Percentiles rank a stretch among this genome's conserved stretches.
Evolutionary conservation across 169 alveolate species (phyloP).

Genomic region (Eimeria acervulina): DNA sequence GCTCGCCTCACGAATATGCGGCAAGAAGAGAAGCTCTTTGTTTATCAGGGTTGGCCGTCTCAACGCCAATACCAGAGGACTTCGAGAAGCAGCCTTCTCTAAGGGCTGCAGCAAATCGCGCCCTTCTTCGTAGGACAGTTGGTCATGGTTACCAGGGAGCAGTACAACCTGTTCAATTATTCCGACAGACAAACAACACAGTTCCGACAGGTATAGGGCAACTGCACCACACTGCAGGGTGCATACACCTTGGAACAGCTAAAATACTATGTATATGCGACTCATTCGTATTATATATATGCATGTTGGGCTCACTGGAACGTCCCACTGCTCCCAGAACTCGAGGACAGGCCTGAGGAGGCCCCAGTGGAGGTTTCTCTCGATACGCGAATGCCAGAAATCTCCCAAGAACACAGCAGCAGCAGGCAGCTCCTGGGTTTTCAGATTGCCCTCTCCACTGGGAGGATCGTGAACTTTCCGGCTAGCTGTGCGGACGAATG

Average conservation of each 20-base stretch:
- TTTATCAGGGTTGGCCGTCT: conserved; percentile 75
- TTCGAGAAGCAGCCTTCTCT: conserved; percentile 60
- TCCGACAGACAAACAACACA: not conserved
- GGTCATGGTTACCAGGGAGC: conserved; percentile 74
- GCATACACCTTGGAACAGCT: not conserved
- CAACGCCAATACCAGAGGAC: conserved; percentile 56
- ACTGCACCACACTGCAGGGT: not conserved
- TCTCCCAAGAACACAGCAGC: conserved; percentile 71
- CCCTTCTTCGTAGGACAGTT: conserved; percentile 57
- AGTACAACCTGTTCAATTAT: conserved; percentile 29
- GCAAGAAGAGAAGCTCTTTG: conserved; percentile 61
- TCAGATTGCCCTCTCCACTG: not conserved
- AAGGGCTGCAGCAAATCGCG: conserved; percentile 68
- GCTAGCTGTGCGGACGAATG: not conserved
- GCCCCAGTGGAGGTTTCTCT: conserved; percentile 71
- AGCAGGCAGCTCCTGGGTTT: conserved; percentile 21
- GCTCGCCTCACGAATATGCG: conserved; percentile 63
- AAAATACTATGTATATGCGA: not conserved
- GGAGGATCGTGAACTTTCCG: not conserved
- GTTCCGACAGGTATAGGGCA: not conserved
- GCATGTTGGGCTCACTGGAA: conserved; percentile 70
- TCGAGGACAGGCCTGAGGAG: conserved; percentile 69
- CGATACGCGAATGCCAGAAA: conserved; percentile 74
- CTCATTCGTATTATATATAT: no score
- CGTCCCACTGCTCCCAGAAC: conserved; percentile 71